Conservation (phyloP, 768 basidiomycete species). For the Kwoniella dejecticola region DNA sequence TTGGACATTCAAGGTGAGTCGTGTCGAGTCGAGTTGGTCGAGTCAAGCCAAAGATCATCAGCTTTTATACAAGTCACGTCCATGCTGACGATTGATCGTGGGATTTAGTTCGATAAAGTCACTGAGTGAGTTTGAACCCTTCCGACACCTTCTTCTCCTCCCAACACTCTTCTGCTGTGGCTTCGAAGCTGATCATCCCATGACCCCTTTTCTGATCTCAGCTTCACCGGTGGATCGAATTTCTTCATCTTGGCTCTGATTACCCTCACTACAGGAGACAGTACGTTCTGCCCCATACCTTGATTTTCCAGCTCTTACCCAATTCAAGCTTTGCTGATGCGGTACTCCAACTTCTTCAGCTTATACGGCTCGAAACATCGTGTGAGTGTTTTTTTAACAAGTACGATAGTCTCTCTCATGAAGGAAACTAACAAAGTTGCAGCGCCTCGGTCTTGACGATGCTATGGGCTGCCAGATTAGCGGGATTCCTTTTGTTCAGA, state of each 20-base stretch:
- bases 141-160: background rate
- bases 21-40: no score
- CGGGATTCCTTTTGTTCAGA: slow-evolving; percentile 70
- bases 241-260: slow-evolving; percentile 69
- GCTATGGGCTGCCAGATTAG: slow-evolving; percentile 67
- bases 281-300: slow-evolving; percentile 24
- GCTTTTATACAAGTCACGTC: no score
- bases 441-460: slow-evolving; percentile 62
- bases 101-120: slow-evolving; percentile 67
- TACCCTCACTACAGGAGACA: slow-evolving; percentile 66
- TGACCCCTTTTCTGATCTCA: background rate
- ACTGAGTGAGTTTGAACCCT: slow-evolving; percentile 60
- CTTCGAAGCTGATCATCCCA: background rate
- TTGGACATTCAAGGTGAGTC: slow-evolving; percentile 63
- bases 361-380: slow-evolving; percentile 59
- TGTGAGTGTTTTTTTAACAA: no score
- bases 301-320: background rate
- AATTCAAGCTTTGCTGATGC: slow-evolving; percentile 7
- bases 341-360: slow-evolving; percentile 33
- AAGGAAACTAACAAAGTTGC: background rate
- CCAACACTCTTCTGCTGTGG: slow-evolving; percentile 19
- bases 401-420: no score
- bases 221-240: slow-evolving; percentile 62
- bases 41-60: no score
- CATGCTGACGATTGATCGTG: background rate